phyloP scores from a whole-genome alignment of 2,329 filamentous ascomycete genomes.

The Tolypocladium amazonense region DNA sequence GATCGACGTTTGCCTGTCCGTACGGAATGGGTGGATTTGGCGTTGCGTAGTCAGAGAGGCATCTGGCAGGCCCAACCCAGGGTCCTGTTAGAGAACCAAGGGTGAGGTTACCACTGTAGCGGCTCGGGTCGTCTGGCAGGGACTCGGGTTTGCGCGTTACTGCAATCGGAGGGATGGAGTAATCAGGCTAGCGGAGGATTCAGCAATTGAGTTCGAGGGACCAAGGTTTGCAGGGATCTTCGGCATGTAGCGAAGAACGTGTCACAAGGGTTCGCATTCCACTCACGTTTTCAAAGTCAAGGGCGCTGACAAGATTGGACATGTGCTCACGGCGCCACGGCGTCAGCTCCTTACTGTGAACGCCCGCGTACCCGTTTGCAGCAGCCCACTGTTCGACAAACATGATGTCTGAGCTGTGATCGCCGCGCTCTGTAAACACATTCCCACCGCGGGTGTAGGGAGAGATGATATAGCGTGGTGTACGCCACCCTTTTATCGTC shows the following conservation, averaged over 20 bases:
- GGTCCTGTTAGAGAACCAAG: conserved; percentile 9
- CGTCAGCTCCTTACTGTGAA: conserved; percentile 10
- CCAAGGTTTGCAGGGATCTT: too few species aligned
- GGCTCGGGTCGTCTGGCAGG: conserved; percentile 1
- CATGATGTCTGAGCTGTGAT: conserved; percentile 42
- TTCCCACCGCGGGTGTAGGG: conserved; percentile 42
- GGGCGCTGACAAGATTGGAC: conserved; percentile 19
- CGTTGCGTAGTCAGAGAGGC: conserved; percentile 4
- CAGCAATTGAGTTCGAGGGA: not conserved
- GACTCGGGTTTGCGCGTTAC: not conserved
- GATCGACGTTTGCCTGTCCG: conserved; percentile 42
- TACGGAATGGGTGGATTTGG: conserved; percentile 6
- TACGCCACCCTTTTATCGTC: conserved; percentile 23
- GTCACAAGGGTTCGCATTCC: not conserved
- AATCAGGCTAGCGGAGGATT: conserved; percentile 2
- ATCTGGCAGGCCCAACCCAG: conserved; percentile 8
- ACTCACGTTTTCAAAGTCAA: conserved; percentile 27
- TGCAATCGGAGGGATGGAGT: conserved; percentile 3
- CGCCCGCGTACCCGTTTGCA: conserved; percentile 22
- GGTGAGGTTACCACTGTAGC: conserved; percentile 6
- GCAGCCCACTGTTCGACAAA: conserved; percentile 36
- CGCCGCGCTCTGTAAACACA: conserved; percentile 41
- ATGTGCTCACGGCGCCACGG: conserved; percentile 16
- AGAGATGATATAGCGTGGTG: conserved; percentile 42
- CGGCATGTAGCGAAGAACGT: not conserved